phyloP scores from a whole-genome alignment of 2,329 filamentous ascomycete species.

The Rhynchosporium graminicola region DNA sequence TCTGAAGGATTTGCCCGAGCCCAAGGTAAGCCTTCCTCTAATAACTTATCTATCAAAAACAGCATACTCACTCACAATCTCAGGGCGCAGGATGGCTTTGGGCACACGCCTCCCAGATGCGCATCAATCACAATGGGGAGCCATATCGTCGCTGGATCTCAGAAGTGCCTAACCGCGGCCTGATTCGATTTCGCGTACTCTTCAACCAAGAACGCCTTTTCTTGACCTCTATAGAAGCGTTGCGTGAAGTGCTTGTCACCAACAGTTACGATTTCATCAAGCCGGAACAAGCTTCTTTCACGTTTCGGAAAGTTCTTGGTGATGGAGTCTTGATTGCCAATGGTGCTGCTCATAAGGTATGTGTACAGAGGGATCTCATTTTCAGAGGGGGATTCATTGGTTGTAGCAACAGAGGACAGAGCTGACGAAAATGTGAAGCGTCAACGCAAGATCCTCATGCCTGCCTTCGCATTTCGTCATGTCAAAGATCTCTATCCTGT shows the following conservation, averaged over 20 bases:
- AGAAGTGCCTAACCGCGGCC: slow-evolving; percentile 58
- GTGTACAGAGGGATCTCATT: neutral
- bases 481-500: slow-evolving; percentile 80
- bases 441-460: slow-evolving; percentile 76
- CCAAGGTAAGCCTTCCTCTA: neutral
- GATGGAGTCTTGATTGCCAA: slow-evolving; percentile 77
- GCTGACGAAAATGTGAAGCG: neutral
- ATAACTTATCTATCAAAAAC: neutral
- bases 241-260: slow-evolving; percentile 68
- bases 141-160: neutral
- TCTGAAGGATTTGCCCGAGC: neutral
- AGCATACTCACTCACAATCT: neutral
- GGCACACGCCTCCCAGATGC: slow-evolving; percentile 7
- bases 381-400: neutral
- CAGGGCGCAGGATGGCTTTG: slow-evolving; percentile 6
- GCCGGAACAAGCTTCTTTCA: slow-evolving; percentile 44
- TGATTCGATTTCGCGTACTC: slow-evolving; percentile 65
- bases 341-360: slow-evolving; percentile 78
- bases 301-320: slow-evolving; percentile 63
- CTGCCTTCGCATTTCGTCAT: slow-evolving; percentile 82
- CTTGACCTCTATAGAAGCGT: slow-evolving; percentile 59
- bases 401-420: neutral
- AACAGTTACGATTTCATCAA: slow-evolving; percentile 72
- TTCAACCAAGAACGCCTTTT: slow-evolving; percentile 65
- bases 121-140: slow-evolving; percentile 1